Base-by-base conservation (phyloP, 1,139 yeast species). In the Sugiyamaella sp. region DNA sequence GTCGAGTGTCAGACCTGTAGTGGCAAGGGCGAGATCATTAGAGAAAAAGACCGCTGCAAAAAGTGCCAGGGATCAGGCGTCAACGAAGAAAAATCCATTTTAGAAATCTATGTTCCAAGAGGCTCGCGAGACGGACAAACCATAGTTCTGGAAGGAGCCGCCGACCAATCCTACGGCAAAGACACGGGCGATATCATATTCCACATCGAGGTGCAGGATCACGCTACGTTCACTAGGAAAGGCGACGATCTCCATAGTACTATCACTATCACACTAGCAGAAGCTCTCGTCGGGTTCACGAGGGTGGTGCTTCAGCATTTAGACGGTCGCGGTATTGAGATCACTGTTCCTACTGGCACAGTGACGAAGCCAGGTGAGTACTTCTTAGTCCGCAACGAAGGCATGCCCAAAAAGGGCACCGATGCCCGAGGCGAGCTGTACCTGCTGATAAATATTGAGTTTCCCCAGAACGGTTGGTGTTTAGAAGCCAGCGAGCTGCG, bases 201-300 rank as follows among this genome's bases (percentile, higher is more conserved):
- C 60, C 79, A 77, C 0, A 78, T 85, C 52, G 72, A 74, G 46
- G 82, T 85, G 59, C 71, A 69, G 61, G 64, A 66, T 33, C 71
- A 58, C 80, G 59, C 69, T 0, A 64, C 63, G 2, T 86, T 90
- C 65, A 73, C 73, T 43, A 78, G 95, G 57, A 76, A 77, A 43
- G 86, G 81, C 12, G 72, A 80, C 59, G 95, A 91, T 67, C 73
- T 93, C 50, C 81, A 80, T 60, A 78, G 89, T 5, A 74, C 78
- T 25, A 72, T 83, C 52, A 76, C 74, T 16, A 79, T 93, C 33
- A 78, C 95, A 1, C 74, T 93, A 51, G 82, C 83, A 4, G 98
- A 93, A 62, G 84, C 97, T 0, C 74, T 93, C 37, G 81, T 90
- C 60, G 98, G 98, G 2, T 86, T 90, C 64, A 77, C 86, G 12